A percentile compares a stretch with the other conserved stretches of the same genome.
phyloP scores from a whole-genome alignment of 352 stramenopile genomes.

The Phytophthora citricola region DNA sequence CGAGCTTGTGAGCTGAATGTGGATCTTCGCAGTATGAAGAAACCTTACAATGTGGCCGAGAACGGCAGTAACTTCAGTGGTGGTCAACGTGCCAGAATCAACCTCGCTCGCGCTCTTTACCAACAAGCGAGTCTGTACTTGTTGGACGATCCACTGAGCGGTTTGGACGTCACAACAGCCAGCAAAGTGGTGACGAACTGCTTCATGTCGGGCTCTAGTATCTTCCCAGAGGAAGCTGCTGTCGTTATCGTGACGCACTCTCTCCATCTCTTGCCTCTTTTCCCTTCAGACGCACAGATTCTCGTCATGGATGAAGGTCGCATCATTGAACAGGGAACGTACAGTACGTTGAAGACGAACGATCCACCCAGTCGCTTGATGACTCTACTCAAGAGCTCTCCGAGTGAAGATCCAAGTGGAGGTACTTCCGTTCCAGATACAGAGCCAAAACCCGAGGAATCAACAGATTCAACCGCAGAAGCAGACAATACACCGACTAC shows the following conservation, averaged over 20 bases:
- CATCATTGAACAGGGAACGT: slow-evolving; percentile 56
- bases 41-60: slow-evolving; percentile 62
- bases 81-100: slow-evolving; percentile 83
- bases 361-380: slow-evolving; percentile 35
- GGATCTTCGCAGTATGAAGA: slow-evolving; percentile 56
- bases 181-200: slow-evolving; percentile 55
- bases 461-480: neutral
- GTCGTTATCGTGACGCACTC: slow-evolving; percentile 85
- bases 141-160: slow-evolving; percentile 90
- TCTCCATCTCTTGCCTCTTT: slow-evolving; percentile 66
- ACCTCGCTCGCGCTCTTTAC: slow-evolving; percentile 87
- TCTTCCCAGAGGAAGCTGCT: slow-evolving; percentile 57
- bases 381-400: slow-evolving; percentile 28
- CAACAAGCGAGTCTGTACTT: slow-evolving; percentile 73
- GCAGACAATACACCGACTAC: slow-evolving; percentile 7
- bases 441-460: neutral
- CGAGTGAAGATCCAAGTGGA: neutral
- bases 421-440: neutral
- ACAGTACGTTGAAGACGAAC: slow-evolving; percentile 29
- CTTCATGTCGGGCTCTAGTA: slow-evolving; percentile 42
- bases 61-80: slow-evolving; percentile 88
- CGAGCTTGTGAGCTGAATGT: slow-evolving; percentile 71
- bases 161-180: slow-evolving; percentile 74
- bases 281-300: slow-evolving; percentile 48
- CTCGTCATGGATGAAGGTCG: slow-evolving; percentile 66